These are phyloP conservation scores for Candida albicans DNA, from an alignment of 1,139 yeast species.

Conservation along the genomic window DNA sequence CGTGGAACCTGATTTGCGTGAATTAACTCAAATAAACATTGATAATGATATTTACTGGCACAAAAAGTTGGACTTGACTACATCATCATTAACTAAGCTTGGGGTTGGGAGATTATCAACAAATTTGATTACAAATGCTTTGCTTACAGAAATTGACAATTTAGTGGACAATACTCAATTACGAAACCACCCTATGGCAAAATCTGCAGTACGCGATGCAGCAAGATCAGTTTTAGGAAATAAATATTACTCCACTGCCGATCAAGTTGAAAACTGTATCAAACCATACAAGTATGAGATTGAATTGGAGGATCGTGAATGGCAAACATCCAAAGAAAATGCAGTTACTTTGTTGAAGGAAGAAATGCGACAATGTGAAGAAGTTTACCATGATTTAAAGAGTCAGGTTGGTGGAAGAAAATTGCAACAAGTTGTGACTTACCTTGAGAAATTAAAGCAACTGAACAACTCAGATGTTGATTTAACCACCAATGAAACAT, in stretches of 20 bases:
- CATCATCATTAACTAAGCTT: slow-evolving; percentile 81
- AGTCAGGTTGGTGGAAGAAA: slow-evolving; percentile 80
- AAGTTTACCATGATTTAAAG: slow-evolving; percentile 60
- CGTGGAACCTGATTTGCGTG: slow-evolving; percentile 53
- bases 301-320: slow-evolving; percentile 92
- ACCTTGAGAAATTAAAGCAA: slow-evolving; percentile 54
- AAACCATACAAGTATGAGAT: slow-evolving; percentile 97
- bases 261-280: slow-evolving; percentile 97
- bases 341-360: slow-evolving; percentile 73
- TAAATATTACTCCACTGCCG: slow-evolving; percentile 88
- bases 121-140: slow-evolving; percentile 73
- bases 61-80: slow-evolving; percentile 77
- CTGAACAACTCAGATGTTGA: slow-evolving; percentile 47
- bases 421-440: slow-evolving; percentile 77
- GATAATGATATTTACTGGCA: slow-evolving; percentile 85
- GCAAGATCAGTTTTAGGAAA: slow-evolving; percentile 76
- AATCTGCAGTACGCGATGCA: slow-evolving; percentile 78
- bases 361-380: slow-evolving; percentile 81
- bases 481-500: slow-evolving; percentile 56
- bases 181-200: slow-evolving; percentile 81
- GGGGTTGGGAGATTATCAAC: slow-evolving; percentile 94
- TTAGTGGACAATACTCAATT: slow-evolving; percentile 73
- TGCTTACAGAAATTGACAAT: slow-evolving; percentile 73
- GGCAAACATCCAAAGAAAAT: slow-evolving; percentile 81
- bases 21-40: slow-evolving; percentile 50